Conservation (phyloP, 371 early-diverging fungal genomes). For the Coemansia sp. region DNA sequence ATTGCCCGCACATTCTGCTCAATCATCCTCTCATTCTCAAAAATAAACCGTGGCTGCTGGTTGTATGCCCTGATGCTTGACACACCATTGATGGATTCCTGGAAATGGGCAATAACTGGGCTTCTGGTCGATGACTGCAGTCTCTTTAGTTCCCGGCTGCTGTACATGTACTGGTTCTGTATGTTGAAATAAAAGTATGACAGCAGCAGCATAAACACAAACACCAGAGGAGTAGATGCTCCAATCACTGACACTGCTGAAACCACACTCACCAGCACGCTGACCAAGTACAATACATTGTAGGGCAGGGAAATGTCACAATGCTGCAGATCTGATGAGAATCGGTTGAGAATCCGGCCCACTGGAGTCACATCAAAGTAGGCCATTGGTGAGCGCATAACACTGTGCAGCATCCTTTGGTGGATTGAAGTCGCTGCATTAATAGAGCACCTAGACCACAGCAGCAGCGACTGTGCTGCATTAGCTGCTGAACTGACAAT, state of each 20-base stretch:
- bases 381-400: slow-evolving; percentile 24
- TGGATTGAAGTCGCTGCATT: slow-evolving; percentile 56
- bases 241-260: slow-evolving; percentile 60
- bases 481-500: slow-evolving; percentile 64
- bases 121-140: slow-evolving; percentile 72
- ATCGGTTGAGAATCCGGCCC: slow-evolving; percentile 31
- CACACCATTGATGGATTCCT: slow-evolving; percentile 68
- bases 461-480: slow-evolving; percentile 67
- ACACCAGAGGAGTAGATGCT: slow-evolving; percentile 16
- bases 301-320: slow-evolving; percentile 74
- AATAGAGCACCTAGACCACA: slow-evolving; percentile 80
- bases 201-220: slow-evolving; percentile 7
- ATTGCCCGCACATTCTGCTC: slow-evolving; percentile 65
- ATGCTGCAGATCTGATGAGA: slow-evolving; percentile 76
- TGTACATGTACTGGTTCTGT: slow-evolving; percentile 12
- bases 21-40: slow-evolving; percentile 59
- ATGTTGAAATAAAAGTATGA: background rate
- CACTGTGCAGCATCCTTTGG: slow-evolving; percentile 27
- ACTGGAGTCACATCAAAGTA: slow-evolving; percentile 28
- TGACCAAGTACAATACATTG: slow-evolving; percentile 25
- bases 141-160: slow-evolving; percentile 27
- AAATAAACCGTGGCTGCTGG: slow-evolving; percentile 67
- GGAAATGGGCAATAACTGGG: slow-evolving; percentile 78
- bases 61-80: slow-evolving; percentile 80
- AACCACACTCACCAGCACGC: slow-evolving; percentile 51